Percentiles rank a stretch among this genome's conserved stretches.
Evolutionary conservation across 495 filamentous ascomycete species (phyloP).

Genomic region (Annulohypoxylon nitens): DNA sequence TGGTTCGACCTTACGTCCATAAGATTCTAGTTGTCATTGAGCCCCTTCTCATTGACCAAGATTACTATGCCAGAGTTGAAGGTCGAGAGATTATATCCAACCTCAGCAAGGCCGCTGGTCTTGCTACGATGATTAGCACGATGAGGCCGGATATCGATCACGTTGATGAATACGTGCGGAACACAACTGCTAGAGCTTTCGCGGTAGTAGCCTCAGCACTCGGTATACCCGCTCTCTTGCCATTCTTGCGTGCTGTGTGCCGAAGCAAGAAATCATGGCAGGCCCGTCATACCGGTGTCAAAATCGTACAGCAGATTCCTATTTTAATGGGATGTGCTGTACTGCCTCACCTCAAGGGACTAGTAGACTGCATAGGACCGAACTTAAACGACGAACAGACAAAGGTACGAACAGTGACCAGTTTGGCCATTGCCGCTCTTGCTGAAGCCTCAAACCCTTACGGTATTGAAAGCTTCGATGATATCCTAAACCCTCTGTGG

Average conservation of each 20-base stretch:
- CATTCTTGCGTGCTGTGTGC: constrained; percentile 95
- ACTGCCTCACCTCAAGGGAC: constrained; percentile 92
- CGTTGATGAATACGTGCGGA: constrained; percentile 98
- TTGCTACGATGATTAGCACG: constrained; percentile 98
- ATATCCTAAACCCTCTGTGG: constrained; percentile 97
- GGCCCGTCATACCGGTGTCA: constrained; percentile 98
- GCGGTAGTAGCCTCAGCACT: constrained; percentile 97
- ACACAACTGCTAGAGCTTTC: constrained; percentile 97
- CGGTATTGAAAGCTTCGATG: constrained; percentile 98
- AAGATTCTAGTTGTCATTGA: constrained; percentile 99
- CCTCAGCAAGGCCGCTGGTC: constrained; percentile 93
- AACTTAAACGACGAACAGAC: constrained; percentile 98
- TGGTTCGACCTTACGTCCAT: constrained; percentile 96
- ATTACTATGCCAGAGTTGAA: constrained; percentile 98
- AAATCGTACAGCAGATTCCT: constrained; percentile 99
- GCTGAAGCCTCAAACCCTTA: constrained; percentile 98
- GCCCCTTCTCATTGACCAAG: constrained; percentile 97
- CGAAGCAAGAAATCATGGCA: constrained; percentile 99
- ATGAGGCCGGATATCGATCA: constrained; percentile 99
- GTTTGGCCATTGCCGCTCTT: constrained; percentile 92
- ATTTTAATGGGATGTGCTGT: constrained; percentile 99
- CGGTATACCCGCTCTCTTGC: constrained; percentile 93
- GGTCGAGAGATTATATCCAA: constrained; percentile 99
- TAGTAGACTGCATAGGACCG: constrained; percentile 96
- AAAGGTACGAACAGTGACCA: constrained; percentile 96